These are phyloP conservation scores for Paulownia fortunei DNA, from an alignment of 257 asterid genomes.

Conservation along the genomic window DNA sequence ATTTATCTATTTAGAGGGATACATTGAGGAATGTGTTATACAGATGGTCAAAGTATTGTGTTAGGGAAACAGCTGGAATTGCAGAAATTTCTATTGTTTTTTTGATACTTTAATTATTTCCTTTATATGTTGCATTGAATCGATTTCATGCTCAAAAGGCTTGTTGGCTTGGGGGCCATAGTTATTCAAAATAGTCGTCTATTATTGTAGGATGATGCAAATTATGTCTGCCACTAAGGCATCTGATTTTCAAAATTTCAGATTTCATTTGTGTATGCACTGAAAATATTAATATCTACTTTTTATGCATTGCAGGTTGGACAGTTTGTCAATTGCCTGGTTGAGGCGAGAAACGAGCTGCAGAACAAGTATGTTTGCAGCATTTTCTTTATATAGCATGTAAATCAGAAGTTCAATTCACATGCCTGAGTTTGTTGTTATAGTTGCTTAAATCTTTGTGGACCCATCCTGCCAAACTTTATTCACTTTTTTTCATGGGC, in stretches of 20 bases:
- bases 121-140: not conserved
- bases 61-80: not conserved
- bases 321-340: conserved; percentile 71
- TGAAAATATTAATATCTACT: not conserved
- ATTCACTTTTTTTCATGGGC: not conserved
- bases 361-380: conserved; percentile 59
- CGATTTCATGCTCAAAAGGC: conserved; percentile 1
- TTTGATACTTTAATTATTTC: not conserved
- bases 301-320: conserved; percentile 59
- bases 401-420: conserved; percentile 2
- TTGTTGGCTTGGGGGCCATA: not conserved
- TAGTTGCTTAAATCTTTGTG: not conserved
- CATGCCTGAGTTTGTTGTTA: not conserved
- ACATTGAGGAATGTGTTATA: not conserved
- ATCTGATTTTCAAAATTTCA: not conserved
- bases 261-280: conserved; percentile 9
- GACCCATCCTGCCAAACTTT: not conserved
- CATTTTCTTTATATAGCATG: not conserved
- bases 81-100: not conserved
- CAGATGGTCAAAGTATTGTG: not conserved
- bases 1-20: not conserved
- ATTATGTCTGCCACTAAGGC: not conserved
- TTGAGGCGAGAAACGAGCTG: conserved; percentile 70
- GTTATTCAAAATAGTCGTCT: not conserved
- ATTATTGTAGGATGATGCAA: not conserved